A percentile compares a stretch with the other conserved stretches of the same genome.
Conservation (phyloP, 208 protist species). For the Novymonas esmeraldas region DNA sequence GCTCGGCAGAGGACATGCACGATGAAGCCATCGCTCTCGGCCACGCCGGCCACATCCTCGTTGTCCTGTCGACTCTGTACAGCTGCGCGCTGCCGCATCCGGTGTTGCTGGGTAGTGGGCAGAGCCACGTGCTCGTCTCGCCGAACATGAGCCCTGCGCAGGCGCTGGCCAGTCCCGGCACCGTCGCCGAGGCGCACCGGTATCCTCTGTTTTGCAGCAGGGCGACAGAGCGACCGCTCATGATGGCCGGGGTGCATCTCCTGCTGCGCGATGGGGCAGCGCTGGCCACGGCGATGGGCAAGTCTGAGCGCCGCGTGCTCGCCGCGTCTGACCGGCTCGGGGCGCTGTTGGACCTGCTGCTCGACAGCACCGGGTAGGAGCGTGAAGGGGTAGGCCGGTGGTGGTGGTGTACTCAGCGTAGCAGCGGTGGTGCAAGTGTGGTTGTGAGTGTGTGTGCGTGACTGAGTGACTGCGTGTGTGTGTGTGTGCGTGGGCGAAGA, state of each 20-base stretch:
- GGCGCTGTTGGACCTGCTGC: conserved; percentile 41
- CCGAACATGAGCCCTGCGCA: conserved; percentile 27
- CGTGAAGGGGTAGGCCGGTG: neutral
- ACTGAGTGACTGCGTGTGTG: too few relatives aligned
- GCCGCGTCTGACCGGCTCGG: conserved; percentile 43
- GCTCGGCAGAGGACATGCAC: conserved; percentile 40
- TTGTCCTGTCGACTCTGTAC: conserved; percentile 54
- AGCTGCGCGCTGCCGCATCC: conserved; percentile 64
- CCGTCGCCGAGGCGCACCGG: conserved; percentile 34
- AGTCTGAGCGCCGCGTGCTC: conserved; percentile 33
- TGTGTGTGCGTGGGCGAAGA: too few relatives aligned
- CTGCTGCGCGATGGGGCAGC: conserved; percentile 37
- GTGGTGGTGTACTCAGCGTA: too few relatives aligned
- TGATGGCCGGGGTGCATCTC: conserved; percentile 52
- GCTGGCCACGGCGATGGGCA: conserved; percentile 52
- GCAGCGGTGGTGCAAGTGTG: too few relatives aligned
- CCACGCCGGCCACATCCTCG: conserved; percentile 52
- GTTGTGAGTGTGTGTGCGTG: too few relatives aligned
- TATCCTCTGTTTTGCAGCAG: conserved; percentile 44
- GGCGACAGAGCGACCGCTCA: conserved; percentile 45
- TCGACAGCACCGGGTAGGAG: conserved; percentile 27
- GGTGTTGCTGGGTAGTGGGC: conserved; percentile 50
- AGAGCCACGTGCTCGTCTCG: conserved; percentile 38
- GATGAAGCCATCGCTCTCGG: conserved; percentile 65
- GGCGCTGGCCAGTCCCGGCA: conserved; percentile 20